These are phyloP conservation scores for Aspergillus sp. DNA, from an alignment of 2,329 filamentous ascomycete species.

Conservation along the genomic window DNA sequence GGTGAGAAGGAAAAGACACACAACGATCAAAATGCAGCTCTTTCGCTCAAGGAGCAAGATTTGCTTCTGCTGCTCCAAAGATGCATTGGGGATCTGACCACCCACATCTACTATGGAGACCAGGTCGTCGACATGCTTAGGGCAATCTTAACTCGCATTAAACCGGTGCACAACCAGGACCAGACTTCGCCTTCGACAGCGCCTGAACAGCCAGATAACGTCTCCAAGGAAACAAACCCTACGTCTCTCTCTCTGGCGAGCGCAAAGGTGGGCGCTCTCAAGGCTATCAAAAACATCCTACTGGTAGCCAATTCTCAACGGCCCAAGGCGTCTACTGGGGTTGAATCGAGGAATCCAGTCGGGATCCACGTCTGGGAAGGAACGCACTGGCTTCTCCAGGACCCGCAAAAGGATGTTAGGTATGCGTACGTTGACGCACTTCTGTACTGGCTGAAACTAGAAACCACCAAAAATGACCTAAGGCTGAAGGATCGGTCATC, in stretches of 20 bases:
- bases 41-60: constrained; percentile 59
- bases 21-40: constrained; percentile 11
- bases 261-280: constrained; percentile 65
- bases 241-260: constrained; percentile 62
- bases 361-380: constrained; percentile 88
- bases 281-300: constrained; percentile 78
- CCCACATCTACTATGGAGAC: constrained; percentile 94
- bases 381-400: constrained; percentile 89
- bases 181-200: constrained; percentile 49
- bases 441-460: constrained; percentile 79
- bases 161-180: constrained; percentile 56
- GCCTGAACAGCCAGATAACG: constrained; percentile 51
- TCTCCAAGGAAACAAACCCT: constrained; percentile 17
- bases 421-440: constrained; percentile 84
- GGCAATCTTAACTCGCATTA: constrained; percentile 74
- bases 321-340: constrained; percentile 58
- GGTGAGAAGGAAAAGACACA: constrained; percentile 22
- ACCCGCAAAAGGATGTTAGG: constrained; percentile 73
- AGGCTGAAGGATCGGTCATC: constrained; percentile 60
- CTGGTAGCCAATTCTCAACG: constrained; percentile 72
- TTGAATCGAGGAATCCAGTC: constrained; percentile 71
- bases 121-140: constrained; percentile 94
- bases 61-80: constrained; percentile 71
- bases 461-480: constrained; percentile 68
- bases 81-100: constrained; percentile 87